Evolutionary conservation across 2,329 filamentous ascomycete species (phyloP).

Genomic region (Monosporascus ibericus): DNA sequence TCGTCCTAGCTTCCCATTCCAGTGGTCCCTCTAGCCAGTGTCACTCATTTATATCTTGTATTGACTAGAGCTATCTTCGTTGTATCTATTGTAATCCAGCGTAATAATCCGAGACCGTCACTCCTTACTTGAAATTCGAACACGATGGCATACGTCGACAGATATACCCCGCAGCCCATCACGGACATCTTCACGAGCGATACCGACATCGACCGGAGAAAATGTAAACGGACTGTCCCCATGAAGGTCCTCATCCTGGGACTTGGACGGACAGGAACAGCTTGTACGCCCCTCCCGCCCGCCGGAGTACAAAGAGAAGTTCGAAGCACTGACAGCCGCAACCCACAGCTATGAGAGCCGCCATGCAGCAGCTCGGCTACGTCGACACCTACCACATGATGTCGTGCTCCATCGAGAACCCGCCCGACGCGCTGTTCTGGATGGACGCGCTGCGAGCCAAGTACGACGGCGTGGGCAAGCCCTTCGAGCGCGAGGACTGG

Average conservation of each 20-base stretch:
- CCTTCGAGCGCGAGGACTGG: slow-evolving; percentile 62
- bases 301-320: no score
- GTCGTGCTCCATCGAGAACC: slow-evolving; percentile 63
- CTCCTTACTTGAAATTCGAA: neutral
- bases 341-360: slow-evolving; percentile 51
- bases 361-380: slow-evolving; percentile 61
- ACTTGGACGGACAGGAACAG: slow-evolving; percentile 64
- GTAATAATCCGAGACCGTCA: neutral
- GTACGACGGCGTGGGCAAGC: slow-evolving; percentile 49
- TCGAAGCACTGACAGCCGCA: neutral
- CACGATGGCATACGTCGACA: slow-evolving; percentile 23
- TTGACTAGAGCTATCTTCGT: neutral
- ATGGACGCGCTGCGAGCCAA: slow-evolving; percentile 58
- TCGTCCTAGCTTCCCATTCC: neutral
- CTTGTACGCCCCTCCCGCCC: slow-evolving; percentile 44
- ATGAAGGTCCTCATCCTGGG: slow-evolving; percentile 69
- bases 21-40: neutral
- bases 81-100: neutral
- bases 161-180: slow-evolving; percentile 35
- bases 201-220: slow-evolving; percentile 60
- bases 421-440: slow-evolving; percentile 63
- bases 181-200: slow-evolving; percentile 59
- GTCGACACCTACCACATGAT: slow-evolving; percentile 70
- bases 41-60: neutral
- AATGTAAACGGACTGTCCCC: slow-evolving; percentile 60